Evolutionary conservation across 495 filamentous ascomycete genomes (phyloP).

Genomic region (Rhypophila decipiens): DNA sequence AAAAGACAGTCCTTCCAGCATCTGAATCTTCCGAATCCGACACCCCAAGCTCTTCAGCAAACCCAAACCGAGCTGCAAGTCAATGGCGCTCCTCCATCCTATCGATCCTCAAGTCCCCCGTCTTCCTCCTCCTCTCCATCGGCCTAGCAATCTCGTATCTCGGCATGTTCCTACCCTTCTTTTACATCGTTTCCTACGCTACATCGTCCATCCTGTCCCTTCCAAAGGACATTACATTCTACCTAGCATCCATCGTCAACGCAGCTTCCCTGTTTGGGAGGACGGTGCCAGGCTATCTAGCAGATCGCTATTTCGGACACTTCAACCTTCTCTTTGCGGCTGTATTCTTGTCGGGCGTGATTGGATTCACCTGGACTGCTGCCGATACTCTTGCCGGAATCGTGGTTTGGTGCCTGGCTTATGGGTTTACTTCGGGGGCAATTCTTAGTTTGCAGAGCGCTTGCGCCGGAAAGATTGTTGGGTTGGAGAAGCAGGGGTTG

Average conservation of each 20-base stretch:
- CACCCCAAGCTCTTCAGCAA: background rate
- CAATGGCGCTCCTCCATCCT: background rate
- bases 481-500: conserved; percentile 30
- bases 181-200: conserved; percentile 47
- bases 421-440: conserved; percentile 22
- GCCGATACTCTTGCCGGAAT: conserved; percentile 28
- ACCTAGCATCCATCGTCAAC: conserved; percentile 42
- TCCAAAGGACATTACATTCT: no score
- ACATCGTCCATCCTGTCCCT: conserved; percentile 26
- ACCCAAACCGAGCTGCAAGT: no score
- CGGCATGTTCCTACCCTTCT: conserved; percentile 48
- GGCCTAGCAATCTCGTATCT: conserved; percentile 29
- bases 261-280: conserved; percentile 45
- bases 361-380: conserved; percentile 33
- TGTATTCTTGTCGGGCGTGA: conserved; percentile 24
- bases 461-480: conserved; percentile 15
- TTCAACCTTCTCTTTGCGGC: conserved; percentile 34
- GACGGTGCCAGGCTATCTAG: conserved; percentile 41
- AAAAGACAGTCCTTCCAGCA: background rate
- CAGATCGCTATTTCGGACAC: conserved; percentile 42
- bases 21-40: background rate
- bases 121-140: conserved; percentile 11
- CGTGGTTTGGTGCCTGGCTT: conserved; percentile 29
- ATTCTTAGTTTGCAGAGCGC: conserved; percentile 15
- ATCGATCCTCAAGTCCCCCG: conserved; percentile 9